phyloP scores from a whole-genome alignment of 2,329 filamentous ascomycete species.

The Arthrinium puccinioides region DNA sequence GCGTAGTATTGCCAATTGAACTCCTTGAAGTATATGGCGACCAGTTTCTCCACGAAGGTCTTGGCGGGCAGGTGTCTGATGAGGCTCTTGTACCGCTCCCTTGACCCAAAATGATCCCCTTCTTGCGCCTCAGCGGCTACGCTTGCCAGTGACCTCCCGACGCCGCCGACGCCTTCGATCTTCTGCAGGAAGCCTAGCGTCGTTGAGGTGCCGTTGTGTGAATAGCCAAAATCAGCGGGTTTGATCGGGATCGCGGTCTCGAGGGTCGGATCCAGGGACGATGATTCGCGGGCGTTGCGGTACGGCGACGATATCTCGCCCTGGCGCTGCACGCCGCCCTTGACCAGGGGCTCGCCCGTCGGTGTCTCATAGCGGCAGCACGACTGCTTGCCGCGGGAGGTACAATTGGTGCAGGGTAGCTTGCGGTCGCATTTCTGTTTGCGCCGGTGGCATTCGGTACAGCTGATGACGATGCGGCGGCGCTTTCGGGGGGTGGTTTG shows the following conservation, averaged over 20 bases:
- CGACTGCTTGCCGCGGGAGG: constrained; percentile 46
- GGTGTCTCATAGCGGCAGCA: constrained; percentile 53
- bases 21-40: constrained; percentile 46
- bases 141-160: constrained; percentile 20
- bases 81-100: constrained; percentile 51
- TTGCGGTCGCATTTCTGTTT: constrained; percentile 59
- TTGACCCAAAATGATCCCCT: constrained; percentile 32
- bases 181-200: constrained; percentile 48
- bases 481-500: constrained; percentile 45
- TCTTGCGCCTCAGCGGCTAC: constrained; percentile 22
- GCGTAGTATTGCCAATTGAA: constrained; percentile 54
- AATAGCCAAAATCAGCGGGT: constrained; percentile 46
- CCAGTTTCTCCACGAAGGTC: constrained; percentile 45
- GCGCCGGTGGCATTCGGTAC: constrained; percentile 56
- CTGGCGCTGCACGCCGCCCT: constrained; percentile 17
- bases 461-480: constrained; percentile 54
- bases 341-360: constrained; percentile 35
- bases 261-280: too few relatives aligned
- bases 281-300: too few relatives aligned
- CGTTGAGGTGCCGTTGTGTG: constrained; percentile 35
- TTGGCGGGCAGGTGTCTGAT: constrained; percentile 51
- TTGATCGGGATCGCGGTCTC: constrained; percentile 34
- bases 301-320: too few relatives aligned
- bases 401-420: constrained; percentile 53
- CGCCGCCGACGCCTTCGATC: constrained; percentile 39